These are phyloP conservation scores for Wickerhamomyces sp. DNA, from an alignment of 1,139 yeast species.

Conservation along the genomic window DNA sequence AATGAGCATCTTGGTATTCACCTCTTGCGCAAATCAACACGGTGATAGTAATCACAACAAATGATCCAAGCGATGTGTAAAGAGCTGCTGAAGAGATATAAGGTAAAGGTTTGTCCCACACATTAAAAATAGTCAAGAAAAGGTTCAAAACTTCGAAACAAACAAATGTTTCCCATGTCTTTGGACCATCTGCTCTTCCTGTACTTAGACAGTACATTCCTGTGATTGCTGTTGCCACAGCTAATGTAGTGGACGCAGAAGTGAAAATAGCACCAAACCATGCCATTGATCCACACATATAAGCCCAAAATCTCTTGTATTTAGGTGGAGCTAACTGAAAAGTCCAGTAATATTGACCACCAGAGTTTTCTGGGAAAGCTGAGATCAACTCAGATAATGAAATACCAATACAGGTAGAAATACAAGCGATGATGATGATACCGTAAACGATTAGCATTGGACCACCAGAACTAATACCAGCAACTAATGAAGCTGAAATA, in stretches of 20 bases:
- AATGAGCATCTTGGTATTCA: constrained; percentile 48
- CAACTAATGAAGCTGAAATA: constrained; percentile 57
- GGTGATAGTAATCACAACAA: constrained; percentile 49
- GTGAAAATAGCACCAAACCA: constrained; percentile 60
- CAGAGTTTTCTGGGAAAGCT: constrained; percentile 56
- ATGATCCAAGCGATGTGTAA: constrained; percentile 51
- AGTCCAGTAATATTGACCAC: constrained; percentile 68
- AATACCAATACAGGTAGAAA: constrained; percentile 47
- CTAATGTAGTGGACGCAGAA: constrained; percentile 54
- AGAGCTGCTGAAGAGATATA: constrained; percentile 47
- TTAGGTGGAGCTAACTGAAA: constrained; percentile 48
- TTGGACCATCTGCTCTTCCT: constrained; percentile 41
- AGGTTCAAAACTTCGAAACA: constrained; percentile 42
- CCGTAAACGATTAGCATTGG: constrained; percentile 67
- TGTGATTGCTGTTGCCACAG: constrained; percentile 47
- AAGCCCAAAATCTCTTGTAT: constrained; percentile 48
- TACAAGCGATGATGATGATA: constrained; percentile 53
- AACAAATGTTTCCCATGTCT: constrained; percentile 58
- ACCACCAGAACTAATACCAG: constrained; percentile 65
- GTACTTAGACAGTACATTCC: constrained; percentile 49
- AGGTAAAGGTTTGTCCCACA: constrained; percentile 56
- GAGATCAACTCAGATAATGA: constrained; percentile 51
- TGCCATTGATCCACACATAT: constrained; percentile 53
- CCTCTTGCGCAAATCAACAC: constrained; percentile 55
- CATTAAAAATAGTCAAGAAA: constrained; percentile 47